Evolutionary conservation across 2,329 filamentous ascomycete genomes (phyloP).

Genomic region (Ophiosphaerella herpotricha): DNA sequence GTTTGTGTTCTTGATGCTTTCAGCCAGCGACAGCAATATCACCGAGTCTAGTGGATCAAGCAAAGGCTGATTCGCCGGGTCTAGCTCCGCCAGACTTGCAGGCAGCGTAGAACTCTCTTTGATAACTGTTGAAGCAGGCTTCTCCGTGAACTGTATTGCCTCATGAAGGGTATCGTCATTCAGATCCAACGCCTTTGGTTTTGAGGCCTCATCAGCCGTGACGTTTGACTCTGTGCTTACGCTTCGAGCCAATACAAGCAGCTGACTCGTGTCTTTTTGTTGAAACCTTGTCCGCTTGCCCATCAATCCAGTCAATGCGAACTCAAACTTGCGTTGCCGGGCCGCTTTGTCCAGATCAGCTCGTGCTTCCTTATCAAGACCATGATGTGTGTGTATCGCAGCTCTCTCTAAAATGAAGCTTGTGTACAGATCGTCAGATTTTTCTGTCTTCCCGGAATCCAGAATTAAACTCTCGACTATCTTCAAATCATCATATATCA

Average conservation of each 20-base stretch:
- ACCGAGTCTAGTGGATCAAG: slow-evolving; percentile 85
- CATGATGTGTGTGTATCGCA: slow-evolving; percentile 81
- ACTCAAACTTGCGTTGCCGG: slow-evolving; percentile 71
- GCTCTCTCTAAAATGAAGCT: slow-evolving; percentile 82
- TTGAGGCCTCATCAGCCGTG: slow-evolving; percentile 34
- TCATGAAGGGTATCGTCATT: slow-evolving; percentile 95
- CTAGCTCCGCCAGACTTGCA: slow-evolving; percentile 63
- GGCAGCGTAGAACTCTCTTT: slow-evolving; percentile 61
- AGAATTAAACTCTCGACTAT: slow-evolving; percentile 55
- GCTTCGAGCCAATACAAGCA: slow-evolving; percentile 89
- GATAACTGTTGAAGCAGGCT: slow-evolving; percentile 49
- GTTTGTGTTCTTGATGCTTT: slow-evolving; percentile 87
- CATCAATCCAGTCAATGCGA: slow-evolving; percentile 81
- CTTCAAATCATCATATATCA: slow-evolving; percentile 64
- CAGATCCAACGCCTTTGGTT: slow-evolving; percentile 73
- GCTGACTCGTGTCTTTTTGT: slow-evolving; percentile 78
- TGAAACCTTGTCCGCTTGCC: slow-evolving; percentile 86
- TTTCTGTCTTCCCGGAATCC: slow-evolving; percentile 21
- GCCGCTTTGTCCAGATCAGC: slow-evolving; percentile 72
- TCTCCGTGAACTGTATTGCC: slow-evolving; percentile 75
- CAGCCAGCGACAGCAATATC: slow-evolving; percentile 77
- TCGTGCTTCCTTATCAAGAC: slow-evolving; percentile 75
- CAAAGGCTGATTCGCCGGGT: slow-evolving; percentile 80
- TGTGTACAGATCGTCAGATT: slow-evolving; percentile 48
- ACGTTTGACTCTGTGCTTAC: slow-evolving; percentile 36